Evolutionary conservation across 2,329 filamentous ascomycete species (phyloP), one percentile per base, ranked within the genome.

Genomic region (Trichoderma afroharzianum): DNA sequence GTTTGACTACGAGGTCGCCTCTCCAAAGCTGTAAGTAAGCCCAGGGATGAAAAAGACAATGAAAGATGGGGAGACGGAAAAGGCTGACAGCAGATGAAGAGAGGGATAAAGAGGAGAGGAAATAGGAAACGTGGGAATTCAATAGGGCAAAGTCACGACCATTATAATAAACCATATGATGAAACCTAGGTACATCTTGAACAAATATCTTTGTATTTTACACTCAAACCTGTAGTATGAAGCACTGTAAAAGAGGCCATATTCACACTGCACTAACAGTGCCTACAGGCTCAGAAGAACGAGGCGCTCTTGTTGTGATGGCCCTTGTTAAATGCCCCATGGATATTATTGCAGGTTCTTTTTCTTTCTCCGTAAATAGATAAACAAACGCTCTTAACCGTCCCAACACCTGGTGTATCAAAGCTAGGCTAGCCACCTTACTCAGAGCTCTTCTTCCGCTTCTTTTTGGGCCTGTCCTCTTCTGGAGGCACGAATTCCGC

Each of bases 401-500:
- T 39, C 12, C 47, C 66, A 61, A 33, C 55, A 61, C 55, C 66
- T 59, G 36, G 21, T 62, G 55, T 36, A 74, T 30, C 36, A 58
- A 53, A 55, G 14, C 36, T 47, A 66, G 14, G 57, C 43, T 57
- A 15, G 21, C 71, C 55, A 70, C 68, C 67, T 71, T 78, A 79
- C 74, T 81, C 80, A 50, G 77, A 76, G 63, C 76, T 74, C 83
- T 89, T 90, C 84, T 88, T 89, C 77, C 87, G 86, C 83, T 90
- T 90, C 83, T 88, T 89, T 76, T 88, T 89, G 76, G 89, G 88
- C 66, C 85, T 86, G 26, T 83, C 86, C 82, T 98, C 96, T 78
- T 93, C 90, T 6, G 96, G 96, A 8, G 95, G 91, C 71, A 97
- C 88, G 81, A 95, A 98, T 70, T 96, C 94, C 80, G 92, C 90